Conservation (phyloP, 192 early-diverging fungal genomes). For the Backusella tuberculispora region DNA sequence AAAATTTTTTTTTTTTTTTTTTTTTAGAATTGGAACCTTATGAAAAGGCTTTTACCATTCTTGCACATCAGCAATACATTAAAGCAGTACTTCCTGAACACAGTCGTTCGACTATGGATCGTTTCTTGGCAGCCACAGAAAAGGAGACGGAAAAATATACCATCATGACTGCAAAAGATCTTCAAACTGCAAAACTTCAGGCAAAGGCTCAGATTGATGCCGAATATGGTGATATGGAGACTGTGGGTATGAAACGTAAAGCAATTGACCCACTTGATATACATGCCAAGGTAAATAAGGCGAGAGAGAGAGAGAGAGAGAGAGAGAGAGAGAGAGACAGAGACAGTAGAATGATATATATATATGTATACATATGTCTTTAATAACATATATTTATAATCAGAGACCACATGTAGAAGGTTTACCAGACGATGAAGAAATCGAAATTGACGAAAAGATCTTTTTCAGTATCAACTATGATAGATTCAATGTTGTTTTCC, state of each 20-base stretch:
- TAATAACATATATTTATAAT: no score
- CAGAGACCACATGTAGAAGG: background rate
- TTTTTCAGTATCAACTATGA: slow-evolving; percentile 72
- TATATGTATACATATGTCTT: no score
- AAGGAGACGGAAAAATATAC: slow-evolving; percentile 57
- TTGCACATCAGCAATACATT: slow-evolving; percentile 67
- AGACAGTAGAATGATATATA: no score
- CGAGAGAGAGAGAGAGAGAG: slow-evolving; percentile 17
- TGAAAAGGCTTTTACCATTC: slow-evolving; percentile 48
- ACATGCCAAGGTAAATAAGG: slow-evolving; percentile 19
- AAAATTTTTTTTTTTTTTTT: no score
- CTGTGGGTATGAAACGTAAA: slow-evolving; percentile 57
- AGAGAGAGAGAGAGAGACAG: slow-evolving; percentile 34
- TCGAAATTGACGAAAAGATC: slow-evolving; percentile 58
- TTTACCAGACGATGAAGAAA: slow-evolving; percentile 32
- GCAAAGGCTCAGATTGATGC: slow-evolving; percentile 51
- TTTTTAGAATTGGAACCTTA: slow-evolving; percentile 25
- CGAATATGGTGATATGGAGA: slow-evolving; percentile 46
- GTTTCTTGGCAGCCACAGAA: slow-evolving; percentile 64
- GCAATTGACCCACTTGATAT: slow-evolving; percentile 21
- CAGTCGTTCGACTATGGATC: slow-evolving; percentile 61
- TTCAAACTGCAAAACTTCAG: slow-evolving; percentile 51
- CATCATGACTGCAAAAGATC: slow-evolving; percentile 65
- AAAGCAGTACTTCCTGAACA: slow-evolving; percentile 62
- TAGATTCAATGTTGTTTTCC: slow-evolving; percentile 65